phyloP scores from a whole-genome alignment of 2,329 filamentous ascomycete species.

The Ophiostoma fasciatum region DNA sequence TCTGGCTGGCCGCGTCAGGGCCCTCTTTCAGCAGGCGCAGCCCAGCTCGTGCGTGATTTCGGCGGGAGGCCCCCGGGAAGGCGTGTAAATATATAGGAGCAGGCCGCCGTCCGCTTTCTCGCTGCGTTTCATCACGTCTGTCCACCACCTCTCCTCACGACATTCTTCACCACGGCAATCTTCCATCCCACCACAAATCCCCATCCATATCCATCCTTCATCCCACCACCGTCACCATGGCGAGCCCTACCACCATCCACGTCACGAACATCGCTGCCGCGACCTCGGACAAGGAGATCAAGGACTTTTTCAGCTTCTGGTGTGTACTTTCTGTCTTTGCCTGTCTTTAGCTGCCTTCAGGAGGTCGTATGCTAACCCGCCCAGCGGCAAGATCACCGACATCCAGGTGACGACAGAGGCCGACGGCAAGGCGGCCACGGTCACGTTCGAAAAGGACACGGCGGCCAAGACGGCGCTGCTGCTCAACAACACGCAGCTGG shows the following conservation, averaged over 20 bases:
- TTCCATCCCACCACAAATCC: not conserved
- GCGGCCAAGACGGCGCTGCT: slow-evolving; percentile 94
- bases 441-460: slow-evolving; percentile 92
- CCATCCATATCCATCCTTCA: not conserved
- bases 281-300: slow-evolving; percentile 81
- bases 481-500: slow-evolving; percentile 91
- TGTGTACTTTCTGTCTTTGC: slow-evolving; percentile 25
- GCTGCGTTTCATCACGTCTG: too few relatives aligned
- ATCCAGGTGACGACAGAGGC: slow-evolving; percentile 59
- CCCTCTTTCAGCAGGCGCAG: too few relatives aligned
- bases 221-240: slow-evolving; percentile 8
- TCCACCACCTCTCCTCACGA: too few relatives aligned
- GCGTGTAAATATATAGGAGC: too few relatives aligned
- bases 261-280: slow-evolving; percentile 76
- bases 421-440: slow-evolving; percentile 68
- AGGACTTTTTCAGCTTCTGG: slow-evolving; percentile 96
- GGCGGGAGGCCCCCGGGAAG: too few relatives aligned
- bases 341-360: not conserved
- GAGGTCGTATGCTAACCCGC: not conserved
- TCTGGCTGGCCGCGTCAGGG: too few relatives aligned
- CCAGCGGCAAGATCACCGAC: slow-evolving; percentile 77
- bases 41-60: too few relatives aligned
- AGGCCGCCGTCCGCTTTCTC: too few relatives aligned
- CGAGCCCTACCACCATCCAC: slow-evolving; percentile 25
- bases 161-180: too few relatives aligned